A percentile compares a stretch with the other conserved stretches of the same genome.
Conservation (phyloP, 2,329 filamentous ascomycete genomes). For the Elsinoe fawcettii region DNA sequence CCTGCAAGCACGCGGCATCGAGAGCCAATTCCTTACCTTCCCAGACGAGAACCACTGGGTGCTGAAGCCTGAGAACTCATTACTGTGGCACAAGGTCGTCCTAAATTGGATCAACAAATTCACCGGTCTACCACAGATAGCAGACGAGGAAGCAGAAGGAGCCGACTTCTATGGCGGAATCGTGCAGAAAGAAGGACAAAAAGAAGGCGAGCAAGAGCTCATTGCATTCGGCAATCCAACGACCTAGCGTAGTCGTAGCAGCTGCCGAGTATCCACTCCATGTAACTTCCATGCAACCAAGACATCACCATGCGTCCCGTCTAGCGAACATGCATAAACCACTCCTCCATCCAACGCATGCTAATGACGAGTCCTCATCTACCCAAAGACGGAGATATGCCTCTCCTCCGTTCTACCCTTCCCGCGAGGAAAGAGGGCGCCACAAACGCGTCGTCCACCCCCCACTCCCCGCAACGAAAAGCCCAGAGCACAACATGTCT, state of each 20-base stretch:
- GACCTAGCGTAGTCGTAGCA: background rate
- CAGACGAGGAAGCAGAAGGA: slow-evolving; percentile 27
- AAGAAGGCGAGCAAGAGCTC: background rate
- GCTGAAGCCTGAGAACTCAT: slow-evolving; percentile 79
- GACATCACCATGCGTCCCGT: background rate
- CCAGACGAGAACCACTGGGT: slow-evolving; percentile 80
- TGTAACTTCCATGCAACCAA: background rate
- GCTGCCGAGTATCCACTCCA: background rate
- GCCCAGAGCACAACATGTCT: background rate
- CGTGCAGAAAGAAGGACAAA: slow-evolving; percentile 20
- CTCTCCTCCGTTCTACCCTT: background rate
- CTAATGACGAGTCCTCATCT: no score
- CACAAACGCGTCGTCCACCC: background rate
- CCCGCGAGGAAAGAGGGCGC: background rate
- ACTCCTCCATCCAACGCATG: background rate
- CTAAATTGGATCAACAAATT: slow-evolving; percentile 64
- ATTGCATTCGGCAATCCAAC: slow-evolving; percentile 5
- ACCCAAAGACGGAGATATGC: background rate
- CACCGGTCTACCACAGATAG: slow-evolving; percentile 44
- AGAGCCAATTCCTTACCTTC: slow-evolving; percentile 72
- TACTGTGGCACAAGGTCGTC: slow-evolving; percentile 85
- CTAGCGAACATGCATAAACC: background rate
- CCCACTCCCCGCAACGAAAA: background rate
- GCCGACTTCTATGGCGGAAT: slow-evolving; percentile 26
- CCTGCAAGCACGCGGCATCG: slow-evolving; percentile 64